Evolutionary conservation across 2,329 filamentous ascomycete species (phyloP).

Genomic region (Periconia sp.): DNA sequence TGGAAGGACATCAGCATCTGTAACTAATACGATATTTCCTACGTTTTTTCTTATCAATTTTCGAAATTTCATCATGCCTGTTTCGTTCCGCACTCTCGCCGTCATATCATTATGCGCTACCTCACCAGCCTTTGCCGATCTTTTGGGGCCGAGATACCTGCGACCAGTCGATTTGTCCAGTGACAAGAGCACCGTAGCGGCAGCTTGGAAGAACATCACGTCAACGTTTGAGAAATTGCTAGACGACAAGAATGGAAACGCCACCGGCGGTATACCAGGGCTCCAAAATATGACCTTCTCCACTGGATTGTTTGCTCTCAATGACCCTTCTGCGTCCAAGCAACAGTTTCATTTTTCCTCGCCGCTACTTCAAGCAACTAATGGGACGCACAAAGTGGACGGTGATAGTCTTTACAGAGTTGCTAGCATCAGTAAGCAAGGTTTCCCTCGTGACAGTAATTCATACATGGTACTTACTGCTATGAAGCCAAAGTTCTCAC

Average conservation of each 20-base stretch:
- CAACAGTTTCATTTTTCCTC: constrained; percentile 45
- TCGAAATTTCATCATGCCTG: background rate
- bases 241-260: constrained; percentile 14
- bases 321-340: constrained; percentile 32
- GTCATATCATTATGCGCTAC: background rate
- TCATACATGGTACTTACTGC: background rate
- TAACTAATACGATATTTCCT: background rate
- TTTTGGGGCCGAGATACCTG: constrained; percentile 21
- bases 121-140: background rate
- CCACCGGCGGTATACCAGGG: background rate
- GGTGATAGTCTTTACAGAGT: constrained; percentile 46
- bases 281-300: constrained; percentile 45
- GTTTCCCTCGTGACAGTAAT: background rate
- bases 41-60: background rate
- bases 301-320: constrained; percentile 43
- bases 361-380: constrained; percentile 29
- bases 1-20: background rate
- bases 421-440: constrained; percentile 32
- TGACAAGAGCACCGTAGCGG: constrained; percentile 33
- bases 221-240: constrained; percentile 16
- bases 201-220: constrained; percentile 40
- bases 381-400: constrained; percentile 41
- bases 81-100: background rate
- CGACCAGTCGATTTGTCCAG: constrained; percentile 39
- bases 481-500: constrained; percentile 33